These are phyloP conservation scores for Ogataea henricii DNA, from an alignment of 805 yeast genomes.

Conservation along the genomic window DNA sequence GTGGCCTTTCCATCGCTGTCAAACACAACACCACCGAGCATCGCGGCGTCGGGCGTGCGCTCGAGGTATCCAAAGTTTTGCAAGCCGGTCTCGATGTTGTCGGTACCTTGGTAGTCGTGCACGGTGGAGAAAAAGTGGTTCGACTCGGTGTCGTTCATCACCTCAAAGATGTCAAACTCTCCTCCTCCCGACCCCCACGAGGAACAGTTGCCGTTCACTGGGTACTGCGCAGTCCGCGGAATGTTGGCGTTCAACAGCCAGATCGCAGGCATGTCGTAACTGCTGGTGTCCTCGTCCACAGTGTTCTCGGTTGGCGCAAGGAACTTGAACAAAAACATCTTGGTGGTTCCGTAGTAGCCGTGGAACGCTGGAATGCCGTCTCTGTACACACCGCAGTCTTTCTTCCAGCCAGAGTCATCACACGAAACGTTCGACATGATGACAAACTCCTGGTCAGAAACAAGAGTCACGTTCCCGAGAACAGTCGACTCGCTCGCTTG, in stretches of 20 bases:
- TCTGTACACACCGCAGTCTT: constrained; percentile 77
- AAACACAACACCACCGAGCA: constrained; percentile 75
- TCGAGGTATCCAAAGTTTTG: constrained; percentile 55
- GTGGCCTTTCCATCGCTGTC: constrained; percentile 60
- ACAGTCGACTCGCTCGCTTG: constrained; percentile 48
- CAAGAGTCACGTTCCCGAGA: constrained; percentile 48
- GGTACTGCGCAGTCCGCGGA: constrained; percentile 75
- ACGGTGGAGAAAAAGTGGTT: constrained; percentile 62
- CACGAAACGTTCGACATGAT: constrained; percentile 64
- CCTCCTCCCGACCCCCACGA: constrained; percentile 82
- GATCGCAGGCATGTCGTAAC: constrained; percentile 68
- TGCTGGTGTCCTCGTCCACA: constrained; percentile 33
- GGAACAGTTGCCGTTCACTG: constrained; percentile 61
- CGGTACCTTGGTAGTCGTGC: constrained; percentile 77
- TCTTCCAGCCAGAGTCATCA: constrained; percentile 50
- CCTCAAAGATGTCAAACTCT: constrained; percentile 76
- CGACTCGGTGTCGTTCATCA: constrained; percentile 61
- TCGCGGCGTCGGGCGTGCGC: constrained; percentile 51
- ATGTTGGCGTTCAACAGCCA: constrained; percentile 75
- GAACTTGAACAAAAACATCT: constrained; percentile 74
- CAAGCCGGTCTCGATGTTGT: constrained; percentile 60
- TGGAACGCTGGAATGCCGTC: constrained; percentile 73
- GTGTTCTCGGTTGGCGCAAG: constrained; percentile 60
- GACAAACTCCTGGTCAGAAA: constrained; percentile 59
- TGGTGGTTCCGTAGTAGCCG: constrained; percentile 66